Conservation (phyloP, 805 yeast genomes). For the Myxozyma geophila region DNA sequence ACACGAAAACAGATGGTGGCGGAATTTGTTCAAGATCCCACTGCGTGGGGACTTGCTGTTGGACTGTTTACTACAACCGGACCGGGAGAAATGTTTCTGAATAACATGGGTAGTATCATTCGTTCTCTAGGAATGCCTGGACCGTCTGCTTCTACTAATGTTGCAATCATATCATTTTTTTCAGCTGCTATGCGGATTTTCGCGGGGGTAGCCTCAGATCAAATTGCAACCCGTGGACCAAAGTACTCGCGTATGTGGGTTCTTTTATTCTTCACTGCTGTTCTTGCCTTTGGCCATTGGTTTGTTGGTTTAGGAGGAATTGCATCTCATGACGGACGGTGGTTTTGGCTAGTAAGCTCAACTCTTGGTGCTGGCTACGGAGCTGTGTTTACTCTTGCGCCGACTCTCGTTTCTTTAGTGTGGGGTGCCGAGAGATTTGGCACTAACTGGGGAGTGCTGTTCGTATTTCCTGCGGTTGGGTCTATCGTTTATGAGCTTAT, state of each 20-base stretch:
- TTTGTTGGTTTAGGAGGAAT: slow-evolving; percentile 33
- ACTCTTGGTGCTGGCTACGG: slow-evolving; percentile 78
- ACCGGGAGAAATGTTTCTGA: slow-evolving; percentile 81
- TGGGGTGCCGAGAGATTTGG: slow-evolving; percentile 93
- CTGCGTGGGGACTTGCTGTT: slow-evolving; percentile 65
- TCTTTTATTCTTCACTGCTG: slow-evolving; percentile 45
- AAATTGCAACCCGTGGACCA: slow-evolving; percentile 47
- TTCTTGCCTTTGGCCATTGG: slow-evolving; percentile 40
- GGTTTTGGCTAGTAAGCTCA: slow-evolving; percentile 48
- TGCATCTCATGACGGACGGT: slow-evolving; percentile 31
- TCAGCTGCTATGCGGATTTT: slow-evolving; percentile 73
- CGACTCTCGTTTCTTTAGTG: slow-evolving; percentile 77
- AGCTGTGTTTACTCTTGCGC: slow-evolving; percentile 81
- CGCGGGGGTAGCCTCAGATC: slow-evolving; percentile 73
- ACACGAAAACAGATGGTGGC: slow-evolving; percentile 41
- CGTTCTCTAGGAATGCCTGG: slow-evolving; percentile 46
- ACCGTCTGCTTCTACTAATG: slow-evolving; percentile 47
- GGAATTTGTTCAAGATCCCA: slow-evolving; percentile 54
- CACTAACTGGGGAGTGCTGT: slow-evolving; percentile 88
- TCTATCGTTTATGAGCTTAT: slow-evolving; percentile 67
- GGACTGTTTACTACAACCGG: slow-evolving; percentile 75
- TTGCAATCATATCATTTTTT: slow-evolving; percentile 62
- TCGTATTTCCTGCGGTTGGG: slow-evolving; percentile 88
- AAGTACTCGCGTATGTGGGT: slow-evolving; percentile 42
- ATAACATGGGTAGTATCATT: slow-evolving; percentile 79